Evolutionary conservation across 78 protist genomes (phyloP), one percentile per base, ranked within the genome.

Genomic region (Reticulomyxa filosa): DNA sequence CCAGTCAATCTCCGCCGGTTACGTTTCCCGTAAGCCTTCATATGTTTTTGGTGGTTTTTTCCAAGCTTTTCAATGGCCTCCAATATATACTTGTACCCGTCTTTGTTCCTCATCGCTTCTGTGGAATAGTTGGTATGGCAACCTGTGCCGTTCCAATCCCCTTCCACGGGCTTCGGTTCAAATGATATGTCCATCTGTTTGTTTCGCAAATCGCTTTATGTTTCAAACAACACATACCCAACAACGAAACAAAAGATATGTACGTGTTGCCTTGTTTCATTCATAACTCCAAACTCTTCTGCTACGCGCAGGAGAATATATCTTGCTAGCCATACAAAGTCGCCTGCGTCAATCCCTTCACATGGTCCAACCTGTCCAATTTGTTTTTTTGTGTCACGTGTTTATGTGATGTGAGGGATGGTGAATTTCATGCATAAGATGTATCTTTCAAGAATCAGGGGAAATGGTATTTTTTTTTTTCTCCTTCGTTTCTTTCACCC

Each of bases 81-180:
- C 20, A 26, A 38, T 10, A 59, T 59, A 27, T 38, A 38, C 7
- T 38, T 48, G 61, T 48, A 8, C 27, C 86, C 86, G 32, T 69
- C 81, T 6, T 20, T 65, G 32, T 22, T 69, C 51, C 92, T 80
- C 79, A 76, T 82, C 36, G 30, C 56, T 62, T 63, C 46, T 36
- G 92, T 85, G 63, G 86, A 79, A 74, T 66, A 75, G 87, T 85
- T 85, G 71, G 87, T 82, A 79, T 85, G 90, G 82, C 86, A 78
- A 61, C 90, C 90, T 4, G 86, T 72, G 29, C 92, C 92, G 79
- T 82, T 85, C 92, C 92, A 85, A 80, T 85, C 87, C 32, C 86
- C 86, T 33, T 55, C 59, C 52, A 85, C 74, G 20, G 92, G 92
- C 83, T 85, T 85, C 64, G 92, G 85, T 66, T 78, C 87, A 62